These are phyloP conservation scores for Tuber microsphaerosporum DNA, from an alignment of 495 filamentous ascomycete genomes.

Conservation along the genomic window DNA sequence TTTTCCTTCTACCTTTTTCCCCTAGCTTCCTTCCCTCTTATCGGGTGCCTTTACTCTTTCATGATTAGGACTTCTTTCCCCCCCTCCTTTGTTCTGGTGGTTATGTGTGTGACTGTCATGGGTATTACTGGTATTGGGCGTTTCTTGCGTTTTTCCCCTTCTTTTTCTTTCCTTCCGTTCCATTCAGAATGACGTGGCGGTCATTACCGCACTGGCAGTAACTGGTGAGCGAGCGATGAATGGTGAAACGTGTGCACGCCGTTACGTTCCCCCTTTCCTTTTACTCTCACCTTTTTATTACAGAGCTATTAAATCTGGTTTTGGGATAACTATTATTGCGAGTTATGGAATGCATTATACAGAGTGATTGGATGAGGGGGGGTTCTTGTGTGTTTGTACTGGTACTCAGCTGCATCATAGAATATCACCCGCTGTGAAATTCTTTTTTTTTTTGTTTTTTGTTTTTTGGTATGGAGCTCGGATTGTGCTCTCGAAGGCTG, in stretches of 20 bases:
- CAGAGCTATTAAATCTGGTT: not conserved
- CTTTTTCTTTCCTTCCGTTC: conserved; percentile 3
- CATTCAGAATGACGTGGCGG: not conserved
- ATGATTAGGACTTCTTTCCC: not conserved
- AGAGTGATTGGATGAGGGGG: not conserved
- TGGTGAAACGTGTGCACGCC: not conserved
- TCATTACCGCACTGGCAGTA: not conserved
- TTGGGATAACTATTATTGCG: not conserved
- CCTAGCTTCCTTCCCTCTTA: not conserved
- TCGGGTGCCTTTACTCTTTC: not conserved
- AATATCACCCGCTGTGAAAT: not conserved
- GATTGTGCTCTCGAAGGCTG: not conserved
- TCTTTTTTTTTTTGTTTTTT: not conserved
- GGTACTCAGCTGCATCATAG: not conserved
- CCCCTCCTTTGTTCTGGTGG: not conserved
- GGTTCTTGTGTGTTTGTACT: not conserved
- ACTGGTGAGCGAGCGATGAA: not conserved
- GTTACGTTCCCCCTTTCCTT: not conserved
- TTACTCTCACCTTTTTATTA: not conserved
- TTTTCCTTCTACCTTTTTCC: not conserved
- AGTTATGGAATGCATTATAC: not conserved
- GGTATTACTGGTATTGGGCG: not conserved
- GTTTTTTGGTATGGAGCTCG: not conserved
- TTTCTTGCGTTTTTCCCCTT: conserved; percentile 12
- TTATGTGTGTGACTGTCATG: not conserved